Evolutionary conservation across 1,139 yeast genomes (phyloP), one percentile per base, ranked within the genome.

Genomic region (Hansenula sp.): DNA sequence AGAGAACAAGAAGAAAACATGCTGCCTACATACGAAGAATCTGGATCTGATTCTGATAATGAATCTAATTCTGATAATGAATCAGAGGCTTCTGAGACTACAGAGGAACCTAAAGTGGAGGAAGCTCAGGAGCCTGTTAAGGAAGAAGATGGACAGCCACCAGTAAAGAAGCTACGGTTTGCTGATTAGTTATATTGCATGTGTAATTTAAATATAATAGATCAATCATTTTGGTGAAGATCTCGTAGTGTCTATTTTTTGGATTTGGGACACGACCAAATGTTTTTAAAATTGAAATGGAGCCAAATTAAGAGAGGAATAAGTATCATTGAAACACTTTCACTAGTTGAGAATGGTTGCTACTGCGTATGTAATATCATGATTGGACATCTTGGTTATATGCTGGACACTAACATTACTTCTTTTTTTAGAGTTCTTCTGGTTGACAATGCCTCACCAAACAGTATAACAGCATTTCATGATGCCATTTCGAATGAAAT

Each of bases 401-500:
- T 22, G 26, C 24, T 21, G 24, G 24, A 21, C 14, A 29, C 21
- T 29, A 18, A 29, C 21, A 3, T 6, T 5, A 5, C 3, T 8
- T 7, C 17, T 12, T 12, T 11, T 3, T 8, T 29, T 27, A 66
- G 79, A 8, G 68, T 73, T 3, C 55, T 73, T 21, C 56, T 73
- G 3, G 71, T 73, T 10, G 68, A 61, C 26, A 64, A 64, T 39
- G 77, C 79, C 0, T 68, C 76, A 1, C 77, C 79, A 3, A 77
- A 69, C 44, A 66, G 76, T 7, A 71, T 75, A 27, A 59, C 73
- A 1, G 68, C 68, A 41, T 69, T 76, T 52, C 80, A 75, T 43
- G 81, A 75, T 50, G 71, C 71, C 45, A 62, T 75, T 22, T 66
- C 75, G 12, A 73, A 71, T 43, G 77, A 74, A 51, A 61, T 73